Evolutionary conservation across 106 monocot genomes (phyloP).

Genomic region (Allium sativum): DNA sequence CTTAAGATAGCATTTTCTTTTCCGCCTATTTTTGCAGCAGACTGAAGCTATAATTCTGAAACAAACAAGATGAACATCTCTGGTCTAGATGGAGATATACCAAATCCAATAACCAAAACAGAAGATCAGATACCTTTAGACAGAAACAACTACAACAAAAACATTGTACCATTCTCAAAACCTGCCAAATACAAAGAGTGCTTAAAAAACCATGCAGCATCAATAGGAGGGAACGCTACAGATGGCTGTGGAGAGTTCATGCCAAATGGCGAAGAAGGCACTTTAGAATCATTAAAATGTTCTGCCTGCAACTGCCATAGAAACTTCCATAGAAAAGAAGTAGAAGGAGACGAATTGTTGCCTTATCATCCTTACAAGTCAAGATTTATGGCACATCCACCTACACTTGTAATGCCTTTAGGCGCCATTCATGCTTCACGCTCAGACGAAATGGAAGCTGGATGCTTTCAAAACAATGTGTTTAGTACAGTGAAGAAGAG

Average conservation of each 20-base stretch:
- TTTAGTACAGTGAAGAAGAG: slow-evolving; percentile 28
- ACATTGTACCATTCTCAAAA: background rate
- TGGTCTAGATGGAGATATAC: slow-evolving; percentile 1
- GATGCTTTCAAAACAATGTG: background rate
- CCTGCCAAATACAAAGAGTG: slow-evolving; percentile 42
- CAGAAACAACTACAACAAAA: background rate
- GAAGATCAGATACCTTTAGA: background rate
- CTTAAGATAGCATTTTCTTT: slow-evolving; percentile 1
- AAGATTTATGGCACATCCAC: slow-evolving; percentile 9
- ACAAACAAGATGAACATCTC: background rate
- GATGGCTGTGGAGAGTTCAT: slow-evolving; percentile 71
- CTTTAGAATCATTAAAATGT: slow-evolving; percentile 42
- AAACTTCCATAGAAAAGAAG: slow-evolving; percentile 52
- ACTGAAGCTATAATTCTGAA: background rate
- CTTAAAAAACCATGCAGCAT: slow-evolving; percentile 58
- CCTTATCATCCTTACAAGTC: slow-evolving; percentile 14
- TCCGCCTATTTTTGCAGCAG: background rate
- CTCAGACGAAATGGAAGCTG: slow-evolving; percentile 27
- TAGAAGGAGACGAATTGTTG: slow-evolving; percentile 23
- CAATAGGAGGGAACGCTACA: slow-evolving; percentile 38
- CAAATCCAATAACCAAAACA: slow-evolving; percentile 1
- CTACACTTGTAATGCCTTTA: slow-evolving; percentile 37
- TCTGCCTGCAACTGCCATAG: slow-evolving; percentile 54
- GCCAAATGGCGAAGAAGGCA: slow-evolving; percentile 44
- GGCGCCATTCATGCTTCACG: slow-evolving; percentile 19